These are phyloP conservation scores for Trichosporon coremiiforme DNA, from an alignment of 1,284 basidiomycete genomes.

Conservation along the genomic window DNA sequence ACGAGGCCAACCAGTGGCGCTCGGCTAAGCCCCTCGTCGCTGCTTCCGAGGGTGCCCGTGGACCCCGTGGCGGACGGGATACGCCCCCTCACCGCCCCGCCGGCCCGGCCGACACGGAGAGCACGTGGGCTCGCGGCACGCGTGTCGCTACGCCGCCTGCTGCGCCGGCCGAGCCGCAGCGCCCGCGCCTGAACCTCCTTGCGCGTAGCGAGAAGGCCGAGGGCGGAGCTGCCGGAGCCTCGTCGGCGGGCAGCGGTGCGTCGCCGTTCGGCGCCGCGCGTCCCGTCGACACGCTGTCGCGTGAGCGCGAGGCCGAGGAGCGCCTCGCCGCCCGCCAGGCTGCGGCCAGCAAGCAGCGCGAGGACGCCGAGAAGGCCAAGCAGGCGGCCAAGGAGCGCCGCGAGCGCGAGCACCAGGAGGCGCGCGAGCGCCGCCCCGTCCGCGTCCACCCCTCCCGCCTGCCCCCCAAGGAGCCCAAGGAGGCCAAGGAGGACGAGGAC, in stretches of 20 bases:
- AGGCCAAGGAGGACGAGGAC: conserved; percentile 36
- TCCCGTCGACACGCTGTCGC: conserved; percentile 78
- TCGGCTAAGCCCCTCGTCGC: conserved; percentile 50
- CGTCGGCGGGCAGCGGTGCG: conserved; percentile 56
- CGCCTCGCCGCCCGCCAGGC: conserved; percentile 30
- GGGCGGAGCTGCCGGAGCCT: conserved; percentile 59
- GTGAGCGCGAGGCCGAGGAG: conserved; percentile 64
- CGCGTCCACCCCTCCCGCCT: conserved; percentile 38
- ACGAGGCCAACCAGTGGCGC: conserved; percentile 59
- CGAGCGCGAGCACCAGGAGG: conserved; percentile 29
- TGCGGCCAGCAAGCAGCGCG: conserved; percentile 45
- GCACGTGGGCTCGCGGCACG: conserved; percentile 60
- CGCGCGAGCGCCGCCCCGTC: conserved; percentile 30
- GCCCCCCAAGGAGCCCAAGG: conserved; percentile 24
- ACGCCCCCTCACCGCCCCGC: conserved; percentile 44
- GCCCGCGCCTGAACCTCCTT: conserved; percentile 78
- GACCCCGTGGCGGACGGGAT: conserved; percentile 33
- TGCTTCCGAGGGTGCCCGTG: conserved; percentile 17
- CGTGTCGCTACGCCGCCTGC: conserved; percentile 63
- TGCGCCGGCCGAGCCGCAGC: conserved; percentile 75
- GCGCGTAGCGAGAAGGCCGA: conserved; percentile 63
- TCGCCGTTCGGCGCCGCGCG: conserved; percentile 88
- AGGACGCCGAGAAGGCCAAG: conserved; percentile 41
- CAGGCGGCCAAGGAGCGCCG: conserved; percentile 28
- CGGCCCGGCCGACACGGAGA: conserved; percentile 67